These are phyloP conservation scores for Platanthera zijinensis DNA, from an alignment of 106 monocot species.

Conservation along the genomic window DNA sequence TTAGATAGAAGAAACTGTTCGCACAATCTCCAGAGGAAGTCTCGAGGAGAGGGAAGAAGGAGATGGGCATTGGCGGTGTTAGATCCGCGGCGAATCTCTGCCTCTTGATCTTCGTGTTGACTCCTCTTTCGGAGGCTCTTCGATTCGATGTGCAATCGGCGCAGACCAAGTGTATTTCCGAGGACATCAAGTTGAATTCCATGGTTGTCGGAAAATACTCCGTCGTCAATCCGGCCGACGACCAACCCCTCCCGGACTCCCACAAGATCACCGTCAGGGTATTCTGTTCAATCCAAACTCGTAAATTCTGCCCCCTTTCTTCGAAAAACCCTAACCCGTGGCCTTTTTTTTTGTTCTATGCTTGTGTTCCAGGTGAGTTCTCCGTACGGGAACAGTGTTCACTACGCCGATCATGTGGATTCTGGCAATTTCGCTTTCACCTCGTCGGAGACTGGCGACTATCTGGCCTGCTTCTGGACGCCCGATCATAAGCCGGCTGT, in stretches of 20 bases:
- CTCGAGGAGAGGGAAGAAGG: neutral
- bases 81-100: neutral
- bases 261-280: constrained; percentile 75
- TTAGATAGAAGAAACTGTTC: neutral
- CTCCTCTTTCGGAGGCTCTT: constrained; percentile 29
- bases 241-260: constrained; percentile 61
- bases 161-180: constrained; percentile 89
- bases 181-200: constrained; percentile 82
- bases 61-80: neutral
- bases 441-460: constrained; percentile 71
- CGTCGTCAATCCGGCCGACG: constrained; percentile 49
- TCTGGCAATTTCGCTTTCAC: constrained; percentile 80
- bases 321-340: constrained; percentile 4
- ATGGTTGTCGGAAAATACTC: constrained; percentile 93
- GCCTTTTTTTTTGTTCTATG: neutral
- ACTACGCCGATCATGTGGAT: constrained; percentile 62
- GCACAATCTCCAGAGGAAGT: neutral
- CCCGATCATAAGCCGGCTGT: constrained; percentile 62
- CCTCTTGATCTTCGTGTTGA: neutral
- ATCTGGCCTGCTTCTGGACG: constrained; percentile 90
- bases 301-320: neutral
- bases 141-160: constrained; percentile 87
- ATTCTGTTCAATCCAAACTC: constrained; percentile 2
- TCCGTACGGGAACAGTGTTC: constrained; percentile 76
- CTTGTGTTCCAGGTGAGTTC: constrained; percentile 59